Base-by-base conservation (phyloP, 345 rosid genomes). In the Iberis pinnata region DNA sequence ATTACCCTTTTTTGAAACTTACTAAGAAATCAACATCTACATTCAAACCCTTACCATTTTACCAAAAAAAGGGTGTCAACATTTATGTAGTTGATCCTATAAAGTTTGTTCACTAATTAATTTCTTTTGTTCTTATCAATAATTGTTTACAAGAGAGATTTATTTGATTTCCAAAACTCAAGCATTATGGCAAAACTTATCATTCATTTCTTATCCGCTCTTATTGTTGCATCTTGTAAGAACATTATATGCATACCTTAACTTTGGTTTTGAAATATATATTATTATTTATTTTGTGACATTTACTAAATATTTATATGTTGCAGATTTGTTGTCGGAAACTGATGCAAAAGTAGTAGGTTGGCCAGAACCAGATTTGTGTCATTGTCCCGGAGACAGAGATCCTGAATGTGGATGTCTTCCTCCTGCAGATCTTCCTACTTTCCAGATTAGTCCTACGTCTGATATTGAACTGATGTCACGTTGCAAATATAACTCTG, bases 171-270 rank as follows among this genome's bases (percentile, higher is more conserved):
- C 1, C 11, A 16, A 15, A 25, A 53, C 2, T 26, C 12, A 26
- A 39, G 25, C 18, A 40, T 18, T 16, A 39, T 62, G 67, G 51
- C 29, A 6, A 52, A 18, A 25, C 7, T 18, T 24, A 22, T 33
- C 27, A 36, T 52, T 43, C 59, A 51, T 0, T 15, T 61, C 2
- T 9, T 43, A 22, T 36, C 35, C 12, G 45, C 12, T 43, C 38
- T 61, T n/a, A 35, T 17, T n/a, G 8, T 35, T 43, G 45, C 27
- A 35, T 52, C 38, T 61, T 52, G 67, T 61, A 43, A 43, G 58
- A 16, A 52, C n/a, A n/a, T n/a, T 36, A n/a, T 56, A 25, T 18
- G 16, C 12, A 16, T 13, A 39, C 20, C 40, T 10, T 12, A 25
- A n/a, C 10, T 8, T 31, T 39, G 22, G 19, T 39, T 49, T 15